Percentiles rank a stretch among this genome's conserved stretches.
Evolutionary conservation across 2,329 filamentous ascomycete species (phyloP).

Genomic region (Talaromyces sp.): DNA sequence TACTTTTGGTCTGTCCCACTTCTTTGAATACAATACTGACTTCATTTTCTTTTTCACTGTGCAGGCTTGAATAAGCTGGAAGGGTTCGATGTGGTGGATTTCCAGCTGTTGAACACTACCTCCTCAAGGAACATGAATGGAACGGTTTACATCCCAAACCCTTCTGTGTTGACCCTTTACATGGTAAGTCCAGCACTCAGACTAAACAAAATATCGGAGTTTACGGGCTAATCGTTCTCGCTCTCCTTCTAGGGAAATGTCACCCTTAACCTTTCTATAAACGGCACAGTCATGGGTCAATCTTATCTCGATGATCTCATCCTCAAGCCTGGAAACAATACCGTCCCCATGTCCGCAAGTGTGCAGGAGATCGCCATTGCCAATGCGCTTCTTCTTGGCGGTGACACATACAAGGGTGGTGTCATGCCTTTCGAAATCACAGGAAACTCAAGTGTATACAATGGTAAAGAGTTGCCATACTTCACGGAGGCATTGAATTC

Average conservation of each 20-base stretch:
- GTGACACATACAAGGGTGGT: slow-evolving; percentile 47
- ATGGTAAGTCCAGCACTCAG: slow-evolving; percentile 49
- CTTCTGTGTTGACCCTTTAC: slow-evolving; percentile 58
- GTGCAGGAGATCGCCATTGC: slow-evolving; percentile 49
- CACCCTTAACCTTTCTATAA: slow-evolving; percentile 56
- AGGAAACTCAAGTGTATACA: slow-evolving; percentile 52
- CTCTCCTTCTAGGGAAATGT: slow-evolving; percentile 55
- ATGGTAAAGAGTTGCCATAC: slow-evolving; percentile 56
- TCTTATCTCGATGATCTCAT: slow-evolving; percentile 54
- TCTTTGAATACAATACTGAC: neutral
- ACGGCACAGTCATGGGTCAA: slow-evolving; percentile 53
- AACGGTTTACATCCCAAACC: slow-evolving; percentile 61
- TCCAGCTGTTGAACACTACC: slow-evolving; percentile 43
- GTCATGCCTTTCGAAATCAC: slow-evolving; percentile 55
- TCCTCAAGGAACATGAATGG: slow-evolving; percentile 59
- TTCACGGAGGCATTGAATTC: slow-evolving; percentile 55
- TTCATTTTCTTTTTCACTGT: neutral
- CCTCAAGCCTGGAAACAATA: slow-evolving; percentile 59
- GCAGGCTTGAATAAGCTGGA: slow-evolving; percentile 62
- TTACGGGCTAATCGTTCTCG: too few species aligned
- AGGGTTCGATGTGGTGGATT: slow-evolving; percentile 54
- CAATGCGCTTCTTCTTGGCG: slow-evolving; percentile 27
- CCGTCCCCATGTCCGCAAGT: slow-evolving; percentile 51
- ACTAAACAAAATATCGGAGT: too few species aligned
- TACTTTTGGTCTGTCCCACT: too few species aligned